A percentile compares a stretch with the other conserved stretches of the same genome.
Conservation (phyloP, 140 eudicot genomes). For the Ambrosia hybrid region DNA sequence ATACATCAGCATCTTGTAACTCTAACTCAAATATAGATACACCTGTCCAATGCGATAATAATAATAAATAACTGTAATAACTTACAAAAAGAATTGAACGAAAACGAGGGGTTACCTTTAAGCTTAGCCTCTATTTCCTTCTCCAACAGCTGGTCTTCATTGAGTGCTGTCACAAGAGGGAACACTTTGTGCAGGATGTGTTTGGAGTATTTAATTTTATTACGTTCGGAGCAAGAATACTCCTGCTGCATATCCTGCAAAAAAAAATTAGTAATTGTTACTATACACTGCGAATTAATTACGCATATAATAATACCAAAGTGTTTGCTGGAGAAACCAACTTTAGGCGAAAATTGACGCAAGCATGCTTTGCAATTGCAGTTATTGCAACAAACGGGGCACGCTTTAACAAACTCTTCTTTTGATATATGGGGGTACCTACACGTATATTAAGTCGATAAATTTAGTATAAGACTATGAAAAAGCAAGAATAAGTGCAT, state of each 20-base stretch:
- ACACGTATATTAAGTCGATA: background rate
- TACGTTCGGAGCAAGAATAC: slow-evolving; percentile 28
- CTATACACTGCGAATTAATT: too few species aligned
- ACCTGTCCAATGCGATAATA: slow-evolving; percentile 14
- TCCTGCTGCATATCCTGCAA: slow-evolving; percentile 3
- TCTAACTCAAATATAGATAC: slow-evolving; percentile 18
- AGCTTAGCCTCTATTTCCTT: slow-evolving; percentile 60
- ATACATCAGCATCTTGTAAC: slow-evolving; percentile 29
- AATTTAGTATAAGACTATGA: too few species aligned
- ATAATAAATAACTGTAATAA: background rate
- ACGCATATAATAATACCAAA: too few species aligned
- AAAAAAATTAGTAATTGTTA: too few species aligned
- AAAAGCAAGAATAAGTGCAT: too few species aligned
- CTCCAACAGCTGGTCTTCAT: slow-evolving; percentile 57
- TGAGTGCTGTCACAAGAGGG: slow-evolving; percentile 46
- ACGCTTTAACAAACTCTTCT: slow-evolving; percentile 50
- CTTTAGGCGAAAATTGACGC: slow-evolving; percentile 36
- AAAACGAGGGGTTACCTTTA: slow-evolving; percentile 38
- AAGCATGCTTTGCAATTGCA: slow-evolving; percentile 79
- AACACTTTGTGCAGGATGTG: slow-evolving; percentile 47
- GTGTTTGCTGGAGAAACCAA: slow-evolving; percentile 10
- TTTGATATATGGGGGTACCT: slow-evolving; percentile 57
- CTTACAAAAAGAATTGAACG: background rate
- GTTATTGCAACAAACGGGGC: slow-evolving; percentile 60
- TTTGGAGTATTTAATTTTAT: slow-evolving; percentile 43